phyloP scores from a whole-genome alignment of 2,329 filamentous ascomycete genomes.

The Byssothecium circinans region DNA sequence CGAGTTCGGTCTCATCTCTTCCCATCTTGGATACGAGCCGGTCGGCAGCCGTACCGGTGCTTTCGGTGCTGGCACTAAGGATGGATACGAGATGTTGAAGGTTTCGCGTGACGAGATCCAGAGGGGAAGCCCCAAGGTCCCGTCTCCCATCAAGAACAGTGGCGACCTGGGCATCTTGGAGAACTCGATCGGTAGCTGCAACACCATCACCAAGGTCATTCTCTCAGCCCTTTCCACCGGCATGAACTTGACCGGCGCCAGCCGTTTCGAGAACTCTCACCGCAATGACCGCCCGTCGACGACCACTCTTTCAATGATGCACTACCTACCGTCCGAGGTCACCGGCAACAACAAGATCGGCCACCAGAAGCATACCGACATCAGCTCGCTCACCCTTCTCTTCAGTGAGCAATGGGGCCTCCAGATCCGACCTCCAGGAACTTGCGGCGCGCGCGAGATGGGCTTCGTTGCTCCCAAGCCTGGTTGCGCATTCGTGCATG shows the following conservation, averaged over 20 bases:
- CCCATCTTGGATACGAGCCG: conserved; percentile 53
- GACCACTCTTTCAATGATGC: conserved; percentile 38
- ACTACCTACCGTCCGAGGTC: conserved; percentile 31
- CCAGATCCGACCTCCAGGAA: conserved; percentile 58
- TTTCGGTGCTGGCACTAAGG: conserved; percentile 29
- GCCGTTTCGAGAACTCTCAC: conserved; percentile 35
- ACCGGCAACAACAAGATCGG: conserved; percentile 27
- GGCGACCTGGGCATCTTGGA: conserved; percentile 28
- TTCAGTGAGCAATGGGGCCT: conserved; percentile 61
- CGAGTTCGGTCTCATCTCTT: conserved; percentile 57
- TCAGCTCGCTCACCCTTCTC: conserved; percentile 33
- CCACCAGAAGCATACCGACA: conserved; percentile 40
- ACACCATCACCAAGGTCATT: conserved; percentile 44
- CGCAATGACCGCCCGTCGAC: conserved; percentile 37
- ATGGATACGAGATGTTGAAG: conserved; percentile 40
- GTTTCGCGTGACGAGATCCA: conserved; percentile 39
- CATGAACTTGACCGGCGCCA: conserved; percentile 25
- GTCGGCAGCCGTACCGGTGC: conserved; percentile 33
- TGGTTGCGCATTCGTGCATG: conserved; percentile 59
- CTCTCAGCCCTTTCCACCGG: conserved; percentile 50
- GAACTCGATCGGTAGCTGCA: conserved; percentile 32
- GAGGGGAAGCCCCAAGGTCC: conserved; percentile 26
- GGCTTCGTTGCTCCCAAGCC: conserved; percentile 53
- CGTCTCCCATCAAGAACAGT: conserved; percentile 30
- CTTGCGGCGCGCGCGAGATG: conserved; percentile 30